These are phyloP conservation scores for Xylaria sp. DNA, from an alignment of 2,329 filamentous ascomycete species.

Conservation along the genomic window DNA sequence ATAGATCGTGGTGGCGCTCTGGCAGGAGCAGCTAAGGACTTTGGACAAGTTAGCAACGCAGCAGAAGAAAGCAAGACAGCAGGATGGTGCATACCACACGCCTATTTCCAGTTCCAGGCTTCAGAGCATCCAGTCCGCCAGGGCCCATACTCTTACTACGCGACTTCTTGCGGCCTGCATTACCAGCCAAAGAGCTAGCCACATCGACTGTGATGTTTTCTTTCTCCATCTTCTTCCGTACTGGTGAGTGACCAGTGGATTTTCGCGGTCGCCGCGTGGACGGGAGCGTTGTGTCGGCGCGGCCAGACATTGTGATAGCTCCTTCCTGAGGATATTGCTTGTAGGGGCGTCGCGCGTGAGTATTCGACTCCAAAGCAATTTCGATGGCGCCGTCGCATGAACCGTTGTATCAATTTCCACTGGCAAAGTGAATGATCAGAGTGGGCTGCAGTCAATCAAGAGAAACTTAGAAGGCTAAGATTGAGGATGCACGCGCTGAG, in stretches of 20 bases:
- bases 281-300: constrained; percentile 54
- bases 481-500: background rate
- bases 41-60: constrained; percentile 23
- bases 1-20: constrained; percentile 67
- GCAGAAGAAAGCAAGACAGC: background rate
- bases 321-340: background rate
- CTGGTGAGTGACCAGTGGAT: constrained; percentile 67
- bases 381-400: background rate
- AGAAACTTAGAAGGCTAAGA: background rate
- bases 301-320: constrained; percentile 41
- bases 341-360: background rate
- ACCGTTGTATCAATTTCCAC: background rate
- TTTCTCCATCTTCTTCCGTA: constrained; percentile 64
- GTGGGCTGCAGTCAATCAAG: background rate
- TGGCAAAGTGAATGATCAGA: background rate
- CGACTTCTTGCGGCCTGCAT: constrained; percentile 63
- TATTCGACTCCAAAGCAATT: background rate
- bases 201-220: constrained; percentile 77
- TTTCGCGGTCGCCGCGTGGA: constrained; percentile 65
- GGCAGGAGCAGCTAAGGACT: constrained; percentile 59
- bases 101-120: constrained; percentile 73
- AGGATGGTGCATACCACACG: constrained; percentile 64
- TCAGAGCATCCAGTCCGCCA: constrained; percentile 82
- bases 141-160: constrained; percentile 96
- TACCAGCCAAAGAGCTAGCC: constrained; percentile 54